Conservation (phyloP, 2,329 filamentous ascomycete species). For the Botrytis aclada region DNA sequence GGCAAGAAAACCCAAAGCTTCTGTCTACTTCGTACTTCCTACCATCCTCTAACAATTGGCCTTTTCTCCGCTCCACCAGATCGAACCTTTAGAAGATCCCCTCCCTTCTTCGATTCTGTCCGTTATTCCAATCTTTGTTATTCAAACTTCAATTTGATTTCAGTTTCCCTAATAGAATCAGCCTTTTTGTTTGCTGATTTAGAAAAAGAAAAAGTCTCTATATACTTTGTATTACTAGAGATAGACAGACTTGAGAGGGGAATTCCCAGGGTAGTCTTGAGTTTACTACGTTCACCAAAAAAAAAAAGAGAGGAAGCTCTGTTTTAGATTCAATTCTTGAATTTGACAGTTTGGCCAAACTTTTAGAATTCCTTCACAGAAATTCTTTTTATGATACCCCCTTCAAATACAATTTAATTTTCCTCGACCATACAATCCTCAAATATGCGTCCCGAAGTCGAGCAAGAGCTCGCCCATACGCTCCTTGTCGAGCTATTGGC, state of each 20-base stretch:
- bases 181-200: conserved; percentile 4
- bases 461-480: conserved; percentile 98
- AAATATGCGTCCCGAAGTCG: conserved; percentile 94
- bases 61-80: conserved; percentile 10
- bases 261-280: conserved; percentile 14
- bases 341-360: conserved; percentile 1
- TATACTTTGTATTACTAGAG: conserved; percentile 14
- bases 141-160: conserved; percentile 12
- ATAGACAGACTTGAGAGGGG: conserved; percentile 11
- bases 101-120: background rate
- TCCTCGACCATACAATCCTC: conserved; percentile 32
- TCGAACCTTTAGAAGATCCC: conserved; percentile 5
- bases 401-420: conserved; percentile 23
- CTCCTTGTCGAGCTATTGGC: conserved; percentile 97
- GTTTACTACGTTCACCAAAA: background rate
- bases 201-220: conserved; percentile 7
- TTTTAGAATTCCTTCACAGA: conserved; percentile 5
- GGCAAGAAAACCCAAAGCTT: background rate
- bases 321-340: conserved; percentile 9
- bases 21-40: background rate
- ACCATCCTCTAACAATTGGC: background rate
- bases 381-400: conserved; percentile 24
- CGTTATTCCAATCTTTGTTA: background rate
- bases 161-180: conserved; percentile 2
- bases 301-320: background rate